Conservation (phyloP, 1,284 basidiomycete species). For the Malassezia caprae region DNA sequence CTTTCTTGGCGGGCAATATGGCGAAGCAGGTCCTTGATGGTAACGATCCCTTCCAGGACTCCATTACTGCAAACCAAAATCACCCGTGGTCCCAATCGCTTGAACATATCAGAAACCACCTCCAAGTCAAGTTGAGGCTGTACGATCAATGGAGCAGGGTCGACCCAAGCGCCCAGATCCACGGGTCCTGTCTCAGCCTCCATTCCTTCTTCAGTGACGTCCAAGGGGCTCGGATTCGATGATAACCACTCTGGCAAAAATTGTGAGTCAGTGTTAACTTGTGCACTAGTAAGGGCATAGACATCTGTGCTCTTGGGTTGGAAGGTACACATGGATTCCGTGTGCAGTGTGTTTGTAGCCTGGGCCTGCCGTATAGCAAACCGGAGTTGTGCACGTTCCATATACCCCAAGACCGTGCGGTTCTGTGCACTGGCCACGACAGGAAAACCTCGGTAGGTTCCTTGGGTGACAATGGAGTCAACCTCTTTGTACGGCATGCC, state of each 20-base stretch:
- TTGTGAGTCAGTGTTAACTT: neutral
- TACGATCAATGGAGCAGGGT: conserved; percentile 78
- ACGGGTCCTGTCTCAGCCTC: neutral
- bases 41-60: conserved; percentile 71
- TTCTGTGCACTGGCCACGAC: conserved; percentile 57
- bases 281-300: conserved; percentile 7
- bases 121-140: conserved; percentile 86
- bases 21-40: conserved; percentile 82
- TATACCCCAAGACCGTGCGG: conserved; percentile 69
- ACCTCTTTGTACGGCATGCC: conserved; percentile 69
- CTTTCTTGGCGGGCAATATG: conserved; percentile 37
- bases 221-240: neutral
- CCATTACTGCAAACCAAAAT: conserved; percentile 79
- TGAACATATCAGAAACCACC: conserved; percentile 64
- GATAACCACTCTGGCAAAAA: neutral
- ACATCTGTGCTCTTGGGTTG: conserved; percentile 11
- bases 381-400: conserved; percentile 71
- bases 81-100: conserved; percentile 66
- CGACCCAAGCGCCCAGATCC: conserved; percentile 31
- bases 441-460: conserved; percentile 77
- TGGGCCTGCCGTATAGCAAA: conserved; percentile 65
- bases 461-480: conserved; percentile 44
- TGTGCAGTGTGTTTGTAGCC: conserved; percentile 19
- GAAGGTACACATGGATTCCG: conserved; percentile 33
- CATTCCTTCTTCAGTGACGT: neutral